Evolutionary conservation across 371 early-diverging fungal genomes (phyloP).

Genomic region (Aphelidium insulamus): DNA sequence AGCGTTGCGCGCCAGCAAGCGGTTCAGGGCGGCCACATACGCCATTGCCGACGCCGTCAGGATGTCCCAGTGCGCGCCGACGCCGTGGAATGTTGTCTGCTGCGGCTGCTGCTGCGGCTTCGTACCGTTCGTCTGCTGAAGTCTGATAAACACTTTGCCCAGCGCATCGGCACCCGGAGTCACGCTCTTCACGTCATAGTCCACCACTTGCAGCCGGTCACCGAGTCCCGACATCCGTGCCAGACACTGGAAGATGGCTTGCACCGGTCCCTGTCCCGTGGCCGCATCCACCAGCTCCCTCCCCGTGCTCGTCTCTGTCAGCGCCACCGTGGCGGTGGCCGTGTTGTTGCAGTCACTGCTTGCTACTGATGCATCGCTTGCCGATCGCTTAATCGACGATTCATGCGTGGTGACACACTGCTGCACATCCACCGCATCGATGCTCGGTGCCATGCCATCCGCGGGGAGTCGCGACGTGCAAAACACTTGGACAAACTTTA

Average conservation of each 20-base stretch:
- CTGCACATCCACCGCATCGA: too few relatives aligned
- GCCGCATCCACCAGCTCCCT: constrained; percentile 44
- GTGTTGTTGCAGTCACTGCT: too few relatives aligned
- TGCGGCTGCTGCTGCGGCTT: too few relatives aligned
- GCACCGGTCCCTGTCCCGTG: constrained; percentile 53
- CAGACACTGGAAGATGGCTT: constrained; percentile 60
- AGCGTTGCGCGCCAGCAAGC: constrained; percentile 16
- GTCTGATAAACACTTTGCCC: constrained; percentile 57
- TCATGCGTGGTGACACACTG: too few relatives aligned
- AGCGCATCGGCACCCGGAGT: constrained; percentile 64
- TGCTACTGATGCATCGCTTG: too few relatives aligned
- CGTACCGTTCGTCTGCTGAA: constrained; percentile 8
- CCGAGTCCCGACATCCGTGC: constrained; percentile 42
- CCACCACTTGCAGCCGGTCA: constrained; percentile 26
- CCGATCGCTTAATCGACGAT: too few relatives aligned
- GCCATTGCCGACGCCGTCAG: constrained; percentile 63
- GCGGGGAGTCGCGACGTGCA: too few relatives aligned
- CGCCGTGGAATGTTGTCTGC: constrained; percentile 39
- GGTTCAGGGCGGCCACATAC: constrained; percentile 60
- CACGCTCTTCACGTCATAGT: constrained; percentile 64
- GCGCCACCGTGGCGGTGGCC: too few relatives aligned
- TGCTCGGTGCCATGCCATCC: too few relatives aligned
- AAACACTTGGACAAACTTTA: too few relatives aligned
- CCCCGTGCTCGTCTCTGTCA: too few relatives aligned
- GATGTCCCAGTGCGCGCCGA: constrained; percentile 59